Conservation (phyloP, 805 yeast genomes). For the Pichia rugopelliculosa region DNA sequence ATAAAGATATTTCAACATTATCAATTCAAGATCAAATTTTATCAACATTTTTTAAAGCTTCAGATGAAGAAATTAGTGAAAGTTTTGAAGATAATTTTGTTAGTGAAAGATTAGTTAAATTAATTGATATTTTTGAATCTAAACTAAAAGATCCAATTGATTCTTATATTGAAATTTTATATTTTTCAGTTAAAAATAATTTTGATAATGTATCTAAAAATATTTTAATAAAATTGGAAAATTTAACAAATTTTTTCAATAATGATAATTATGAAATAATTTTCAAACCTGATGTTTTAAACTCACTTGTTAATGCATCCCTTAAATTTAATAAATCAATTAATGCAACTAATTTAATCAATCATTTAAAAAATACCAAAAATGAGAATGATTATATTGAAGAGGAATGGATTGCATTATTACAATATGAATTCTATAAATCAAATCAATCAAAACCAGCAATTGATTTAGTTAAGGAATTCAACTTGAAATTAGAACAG, state of each 20-base stretch:
- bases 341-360: constrained; percentile 15
- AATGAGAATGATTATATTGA: constrained; percentile 12
- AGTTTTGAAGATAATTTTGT: constrained; percentile 24
- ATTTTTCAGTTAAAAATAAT: constrained; percentile 25
- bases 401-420: constrained; percentile 22
- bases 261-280: constrained; percentile 15
- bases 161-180: constrained; percentile 24
- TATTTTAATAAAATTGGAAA: constrained; percentile 17
- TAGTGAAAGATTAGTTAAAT: constrained; percentile 12
- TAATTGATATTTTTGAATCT: constrained; percentile 16
- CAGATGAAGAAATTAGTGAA: constrained; percentile 23
- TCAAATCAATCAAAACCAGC: constrained; percentile 8
- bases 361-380: constrained; percentile 8
- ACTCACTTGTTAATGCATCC: constrained; percentile 21
- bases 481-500: constrained; percentile 12
- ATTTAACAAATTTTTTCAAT: constrained; percentile 12
- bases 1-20: constrained; percentile 1
- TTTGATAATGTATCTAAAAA: constrained; percentile 20
- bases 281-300: constrained; percentile 21
- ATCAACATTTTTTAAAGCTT: constrained; percentile 21
- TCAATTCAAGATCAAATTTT: constrained; percentile 13
- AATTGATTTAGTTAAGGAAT: constrained; percentile 26
- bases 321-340: constrained; percentile 17
- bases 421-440: constrained; percentile 18
- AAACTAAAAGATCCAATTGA: constrained; percentile 17